Percentiles rank a stretch among this genome's conserved stretches.
Evolutionary conservation across 306 rosid species (phyloP).

Genomic region (Ammopiptanthus mongolicus): DNA sequence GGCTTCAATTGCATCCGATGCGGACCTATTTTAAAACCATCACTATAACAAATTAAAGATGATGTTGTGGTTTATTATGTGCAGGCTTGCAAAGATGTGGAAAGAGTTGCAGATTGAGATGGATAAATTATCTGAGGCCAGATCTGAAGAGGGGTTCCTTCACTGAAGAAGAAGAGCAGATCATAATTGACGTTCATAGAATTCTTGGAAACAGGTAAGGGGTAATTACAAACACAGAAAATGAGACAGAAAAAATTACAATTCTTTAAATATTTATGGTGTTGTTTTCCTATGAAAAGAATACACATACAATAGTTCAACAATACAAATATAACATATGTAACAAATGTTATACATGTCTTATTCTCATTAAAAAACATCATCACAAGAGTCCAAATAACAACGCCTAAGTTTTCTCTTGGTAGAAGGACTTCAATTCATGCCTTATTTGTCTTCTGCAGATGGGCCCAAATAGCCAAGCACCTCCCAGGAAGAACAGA

Average conservation of each 20-base stretch:
- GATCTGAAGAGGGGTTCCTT: conserved; percentile 80
- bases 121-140: conserved; percentile 86
- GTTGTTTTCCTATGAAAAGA: too few relatives aligned
- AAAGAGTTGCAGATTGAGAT: conserved; percentile 82
- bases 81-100: conserved; percentile 84
- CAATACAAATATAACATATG: too few relatives aligned
- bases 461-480: conserved; percentile 96
- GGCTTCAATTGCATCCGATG: too few relatives aligned
- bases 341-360: too few relatives aligned
- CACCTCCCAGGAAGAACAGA: conserved; percentile 92
- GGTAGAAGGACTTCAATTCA: too few relatives aligned
- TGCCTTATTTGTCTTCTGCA: conserved; percentile 14
- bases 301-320: too few relatives aligned
- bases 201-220: conserved; percentile 70
- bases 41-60: background rate
- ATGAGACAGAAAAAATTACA: background rate
- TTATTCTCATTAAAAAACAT: too few relatives aligned
- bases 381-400: too few relatives aligned
- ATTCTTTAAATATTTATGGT: too few relatives aligned
- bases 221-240: background rate
- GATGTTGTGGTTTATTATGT: background rate
- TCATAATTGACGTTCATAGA: conserved; percentile 76
- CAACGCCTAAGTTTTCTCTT: too few relatives aligned
- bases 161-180: conserved; percentile 66
- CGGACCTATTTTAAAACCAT: too few relatives aligned